Evolutionary conservation across 2,329 filamentous ascomycete genomes (phyloP).

Genomic region (Arachnomyces sp.): DNA sequence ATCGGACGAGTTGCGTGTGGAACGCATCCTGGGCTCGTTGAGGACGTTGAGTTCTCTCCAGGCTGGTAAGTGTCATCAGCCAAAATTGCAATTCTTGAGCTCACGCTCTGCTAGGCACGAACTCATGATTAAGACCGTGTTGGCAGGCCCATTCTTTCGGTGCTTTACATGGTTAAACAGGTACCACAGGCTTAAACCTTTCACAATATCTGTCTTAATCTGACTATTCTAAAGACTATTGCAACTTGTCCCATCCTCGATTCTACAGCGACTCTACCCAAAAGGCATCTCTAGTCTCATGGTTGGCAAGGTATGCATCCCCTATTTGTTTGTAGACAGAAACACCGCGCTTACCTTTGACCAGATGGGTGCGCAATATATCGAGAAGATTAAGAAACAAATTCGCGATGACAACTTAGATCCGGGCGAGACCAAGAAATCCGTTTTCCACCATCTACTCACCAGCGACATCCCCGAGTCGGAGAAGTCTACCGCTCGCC

Average conservation of each 20-base stretch:
- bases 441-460: constrained; percentile 9
- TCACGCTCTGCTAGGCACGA: constrained; percentile 2
- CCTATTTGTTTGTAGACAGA: too few species aligned
- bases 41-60: constrained; percentile 6
- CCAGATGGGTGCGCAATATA: too few species aligned
- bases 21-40: background rate
- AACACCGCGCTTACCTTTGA: too few species aligned
- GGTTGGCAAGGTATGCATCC: too few species aligned
- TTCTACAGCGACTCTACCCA: too few species aligned
- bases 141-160: background rate
- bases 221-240: too few species aligned
- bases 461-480: constrained; percentile 12
- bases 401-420: constrained; percentile 2
- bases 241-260: too few species aligned
- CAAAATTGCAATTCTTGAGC: background rate
- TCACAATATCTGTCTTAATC: too few species aligned
- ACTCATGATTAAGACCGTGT: background rate
- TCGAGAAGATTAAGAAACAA: too few species aligned
- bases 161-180: constrained; percentile 2
- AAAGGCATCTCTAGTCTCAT: too few species aligned
- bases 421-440: constrained; percentile 3
- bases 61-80: constrained; percentile 5
- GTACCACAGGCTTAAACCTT: too few species aligned
- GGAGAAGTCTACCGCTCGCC: constrained; percentile 18
- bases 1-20: constrained; percentile 9